phyloP scores from a whole-genome alignment of 176 grass and related monocot species.

The Triticum urartu region DNA sequence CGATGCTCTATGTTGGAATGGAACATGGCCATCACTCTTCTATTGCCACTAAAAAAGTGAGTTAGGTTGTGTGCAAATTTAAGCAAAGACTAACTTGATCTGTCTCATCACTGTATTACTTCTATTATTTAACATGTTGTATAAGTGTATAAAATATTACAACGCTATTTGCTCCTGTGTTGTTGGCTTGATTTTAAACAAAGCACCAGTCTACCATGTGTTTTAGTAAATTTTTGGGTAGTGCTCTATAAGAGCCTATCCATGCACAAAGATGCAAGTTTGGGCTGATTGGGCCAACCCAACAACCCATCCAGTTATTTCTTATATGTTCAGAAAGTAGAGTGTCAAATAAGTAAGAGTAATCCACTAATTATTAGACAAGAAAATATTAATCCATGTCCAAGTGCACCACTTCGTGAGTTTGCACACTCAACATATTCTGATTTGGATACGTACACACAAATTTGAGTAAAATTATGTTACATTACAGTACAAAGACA shows the following conservation, averaged over 20 bases:
- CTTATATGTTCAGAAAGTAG: background rate
- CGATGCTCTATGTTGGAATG: background rate
- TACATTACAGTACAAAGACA: background rate
- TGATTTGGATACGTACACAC: background rate
- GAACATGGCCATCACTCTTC: background rate
- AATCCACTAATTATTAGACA: background rate
- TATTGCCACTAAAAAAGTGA: background rate
- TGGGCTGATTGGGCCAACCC: background rate
- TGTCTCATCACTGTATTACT: background rate
- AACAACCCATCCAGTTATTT: background rate
- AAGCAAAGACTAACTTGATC: conserved; percentile 4
- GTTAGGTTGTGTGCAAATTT: background rate
- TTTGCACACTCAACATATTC: background rate
- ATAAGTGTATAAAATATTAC: background rate
- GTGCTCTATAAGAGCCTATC: background rate
- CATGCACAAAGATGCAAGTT: background rate
- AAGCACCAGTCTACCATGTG: background rate
- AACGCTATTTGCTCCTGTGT: background rate
- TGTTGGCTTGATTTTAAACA: conserved; percentile 9
- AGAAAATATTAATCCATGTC: no score
- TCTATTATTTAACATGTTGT: background rate
- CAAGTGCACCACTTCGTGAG: no score
- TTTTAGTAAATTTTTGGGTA: background rate
- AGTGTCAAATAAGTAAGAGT: background rate
- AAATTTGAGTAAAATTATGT: background rate